Conservation (phyloP, 1,284 basidiomycete genomes). For the Rhodotorula sp. region DNA sequence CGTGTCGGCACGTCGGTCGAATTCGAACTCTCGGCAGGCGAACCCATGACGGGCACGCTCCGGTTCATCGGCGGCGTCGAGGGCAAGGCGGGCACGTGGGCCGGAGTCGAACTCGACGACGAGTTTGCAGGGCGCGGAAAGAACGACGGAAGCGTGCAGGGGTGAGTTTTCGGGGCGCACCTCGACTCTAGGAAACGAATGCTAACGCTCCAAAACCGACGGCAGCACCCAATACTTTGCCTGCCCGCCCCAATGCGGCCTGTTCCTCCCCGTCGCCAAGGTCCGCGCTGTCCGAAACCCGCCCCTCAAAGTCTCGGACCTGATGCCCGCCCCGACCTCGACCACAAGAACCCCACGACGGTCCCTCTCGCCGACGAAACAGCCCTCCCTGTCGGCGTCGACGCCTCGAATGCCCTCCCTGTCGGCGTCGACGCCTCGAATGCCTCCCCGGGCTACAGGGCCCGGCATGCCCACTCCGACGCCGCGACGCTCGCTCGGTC, state of each 20-base stretch:
- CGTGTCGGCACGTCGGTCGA: conserved; percentile 72
- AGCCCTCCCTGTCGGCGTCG: conserved; percentile 23
- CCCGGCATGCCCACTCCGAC: conserved; percentile 1
- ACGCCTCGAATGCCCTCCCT: conserved; percentile 37
- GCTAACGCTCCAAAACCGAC: not conserved
- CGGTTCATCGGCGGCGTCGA: conserved; percentile 77
- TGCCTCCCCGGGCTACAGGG: no score
- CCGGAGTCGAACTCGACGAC: conserved; percentile 82
- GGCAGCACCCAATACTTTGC: conserved; percentile 76
- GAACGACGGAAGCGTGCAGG: conserved; percentile 86
- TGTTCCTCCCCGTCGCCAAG: conserved; percentile 82
- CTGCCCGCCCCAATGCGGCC: conserved; percentile 81
- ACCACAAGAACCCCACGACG: conserved; percentile 37
- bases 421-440: conserved; percentile 42
- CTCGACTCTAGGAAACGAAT: not conserved
- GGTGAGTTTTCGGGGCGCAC: conserved; percentile 58
- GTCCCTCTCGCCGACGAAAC: conserved; percentile 18
- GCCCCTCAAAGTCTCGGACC: conserved; percentile 7
- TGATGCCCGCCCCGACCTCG: not conserved
- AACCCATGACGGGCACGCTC: conserved; percentile 69
- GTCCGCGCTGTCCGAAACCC: conserved; percentile 51
- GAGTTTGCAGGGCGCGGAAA: conserved; percentile 90
- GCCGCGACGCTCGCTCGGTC: conserved; percentile 21
- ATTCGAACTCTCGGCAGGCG: conserved; percentile 70
- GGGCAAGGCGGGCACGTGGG: conserved; percentile 82